Base-by-base conservation (phyloP, 768 basidiomycete genomes). In the Termitomyces sp. region DNA sequence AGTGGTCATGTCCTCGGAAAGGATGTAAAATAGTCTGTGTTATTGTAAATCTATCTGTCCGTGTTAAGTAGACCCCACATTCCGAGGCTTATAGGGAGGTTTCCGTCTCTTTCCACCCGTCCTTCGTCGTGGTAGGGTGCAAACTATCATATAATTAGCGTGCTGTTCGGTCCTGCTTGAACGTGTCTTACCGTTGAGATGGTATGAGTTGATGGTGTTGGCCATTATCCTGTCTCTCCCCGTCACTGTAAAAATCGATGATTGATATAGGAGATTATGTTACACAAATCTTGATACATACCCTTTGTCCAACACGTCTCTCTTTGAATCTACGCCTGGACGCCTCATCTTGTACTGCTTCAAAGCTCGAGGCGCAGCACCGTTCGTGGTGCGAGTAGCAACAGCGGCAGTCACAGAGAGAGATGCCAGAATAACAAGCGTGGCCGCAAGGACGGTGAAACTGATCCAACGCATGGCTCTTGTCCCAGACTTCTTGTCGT, bases 331-430 rank as follows among this genome's bases (percentile, higher is more conserved):
- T 0, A 14, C 46, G 1, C 44, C 53, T 47, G 44, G 55, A 47
- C 64, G 61, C 43, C 30, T 62, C 64, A 64, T 64, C 48, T 60
- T 62, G 47, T 64, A 64, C 36, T 62, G 64, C 40, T 64, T 64
- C 44, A 64, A 56, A 16, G 56, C 38, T 26, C 59, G 61, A 40
- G 51, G 61, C 18, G n/a, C 33, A 10, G 33, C 43, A 32, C 32
- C 50, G 13, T 41, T 44, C 26, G 53, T 41, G 13, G 55, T 59
- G 16, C 47, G 55, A 9, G 61, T 58, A 41, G 61, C 56, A 13
- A 59, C 55, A 40, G 53, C 46, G 9, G 36, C 54, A 26, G 30
- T 54, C 13, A 50, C 41, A 38, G 54, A 43, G 30, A 60, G 10
- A 53, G 59, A 60, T 10, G 62, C 41, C 46, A 56, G 32, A 26